Conservation (phyloP, 768 basidiomycete species). For the Termitomyces sp. region DNA sequence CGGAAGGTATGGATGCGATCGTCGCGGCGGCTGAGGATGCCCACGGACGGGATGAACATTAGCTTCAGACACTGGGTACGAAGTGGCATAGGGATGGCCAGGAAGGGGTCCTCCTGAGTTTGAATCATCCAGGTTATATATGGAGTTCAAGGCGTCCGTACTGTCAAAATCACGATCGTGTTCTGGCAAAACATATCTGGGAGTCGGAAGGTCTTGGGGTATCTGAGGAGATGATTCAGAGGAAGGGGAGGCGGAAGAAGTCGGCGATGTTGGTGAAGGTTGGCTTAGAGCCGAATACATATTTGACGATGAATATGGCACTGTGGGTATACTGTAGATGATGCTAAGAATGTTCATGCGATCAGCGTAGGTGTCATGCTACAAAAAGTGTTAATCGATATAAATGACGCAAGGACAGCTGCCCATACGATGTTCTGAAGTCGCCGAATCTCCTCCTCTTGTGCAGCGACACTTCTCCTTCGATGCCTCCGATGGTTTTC, state of each 20-base stretch:
- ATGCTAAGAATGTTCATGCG: slow-evolving; percentile 89
- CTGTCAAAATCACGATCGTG: slow-evolving; percentile 28
- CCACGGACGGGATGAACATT: slow-evolving; percentile 17
- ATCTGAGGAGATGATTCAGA: slow-evolving; percentile 42
- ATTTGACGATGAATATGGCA: slow-evolving; percentile 59
- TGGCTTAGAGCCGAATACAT: slow-evolving; percentile 31
- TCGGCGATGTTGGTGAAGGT: slow-evolving; percentile 18
- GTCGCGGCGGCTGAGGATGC: slow-evolving; percentile 33
- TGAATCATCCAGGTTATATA: slow-evolving; percentile 36
- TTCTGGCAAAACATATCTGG: slow-evolving; percentile 14
- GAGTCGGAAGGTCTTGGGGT: slow-evolving; percentile 28
- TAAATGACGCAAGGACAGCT: slow-evolving; percentile 2
- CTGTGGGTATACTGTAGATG: slow-evolving; percentile 81
- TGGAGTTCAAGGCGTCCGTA: slow-evolving; percentile 39
- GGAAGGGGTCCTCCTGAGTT: slow-evolving; percentile 24
- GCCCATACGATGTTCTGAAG: slow-evolving; percentile 80
- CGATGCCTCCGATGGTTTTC: slow-evolving; percentile 54
- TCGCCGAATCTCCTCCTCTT: slow-evolving; percentile 84
- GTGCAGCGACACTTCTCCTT: slow-evolving; percentile 79
- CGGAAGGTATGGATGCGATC: slow-evolving; percentile 52
- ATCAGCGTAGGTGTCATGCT: slow-evolving; percentile 96
- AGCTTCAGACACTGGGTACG: slow-evolving; percentile 32
- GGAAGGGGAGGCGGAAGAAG: slow-evolving; percentile 43
- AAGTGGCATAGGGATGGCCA: slow-evolving; percentile 51
- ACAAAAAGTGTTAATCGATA: slow-evolving; percentile 10